phyloP scores from a whole-genome alignment of 352 stramenopile genomes.

The Phytophthora vignae region DNA sequence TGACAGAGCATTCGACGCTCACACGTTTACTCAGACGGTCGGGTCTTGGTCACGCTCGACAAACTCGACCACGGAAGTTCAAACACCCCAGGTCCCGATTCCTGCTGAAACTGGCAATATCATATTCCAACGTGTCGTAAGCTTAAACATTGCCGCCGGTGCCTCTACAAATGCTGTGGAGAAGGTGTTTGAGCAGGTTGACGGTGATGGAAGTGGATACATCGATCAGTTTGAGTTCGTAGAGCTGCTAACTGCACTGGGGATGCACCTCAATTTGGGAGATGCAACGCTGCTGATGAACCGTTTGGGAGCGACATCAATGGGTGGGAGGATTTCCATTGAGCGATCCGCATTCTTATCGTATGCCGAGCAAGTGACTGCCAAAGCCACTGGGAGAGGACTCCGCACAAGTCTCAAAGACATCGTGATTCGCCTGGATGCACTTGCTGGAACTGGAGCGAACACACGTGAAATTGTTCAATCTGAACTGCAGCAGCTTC shows the following conservation, averaged over 20 bases:
- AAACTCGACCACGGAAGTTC: constrained; percentile 34
- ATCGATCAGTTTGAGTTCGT: constrained; percentile 71
- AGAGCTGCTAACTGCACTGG: constrained; percentile 46
- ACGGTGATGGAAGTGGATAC: constrained; percentile 57
- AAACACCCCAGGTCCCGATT: background rate
- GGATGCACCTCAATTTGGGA: constrained; percentile 46
- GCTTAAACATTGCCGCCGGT: constrained; percentile 35
- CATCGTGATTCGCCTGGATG: constrained; percentile 37
- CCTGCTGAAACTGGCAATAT: constrained; percentile 33
- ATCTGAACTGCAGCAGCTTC: constrained; percentile 53
- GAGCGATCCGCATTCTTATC: constrained; percentile 25
- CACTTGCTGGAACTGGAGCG: background rate
- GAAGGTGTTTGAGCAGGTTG: constrained; percentile 64
- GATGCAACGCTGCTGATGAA: constrained; percentile 62
- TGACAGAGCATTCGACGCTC: constrained; percentile 44
- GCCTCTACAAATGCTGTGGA: constrained; percentile 25
- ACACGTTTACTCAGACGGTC: constrained; percentile 42
- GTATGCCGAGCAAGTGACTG: constrained; percentile 29
- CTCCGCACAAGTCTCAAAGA: constrained; percentile 9
- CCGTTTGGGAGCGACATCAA: constrained; percentile 37
- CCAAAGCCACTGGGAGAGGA: background rate
- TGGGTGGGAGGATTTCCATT: constrained; percentile 19
- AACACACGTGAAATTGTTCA: constrained; percentile 37
- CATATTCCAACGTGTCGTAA: constrained; percentile 60
- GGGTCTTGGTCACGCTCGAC: constrained; percentile 48